These are phyloP conservation scores for Hygrocybe punicea DNA, from an alignment of 768 basidiomycete species.

Conservation along the genomic window DNA sequence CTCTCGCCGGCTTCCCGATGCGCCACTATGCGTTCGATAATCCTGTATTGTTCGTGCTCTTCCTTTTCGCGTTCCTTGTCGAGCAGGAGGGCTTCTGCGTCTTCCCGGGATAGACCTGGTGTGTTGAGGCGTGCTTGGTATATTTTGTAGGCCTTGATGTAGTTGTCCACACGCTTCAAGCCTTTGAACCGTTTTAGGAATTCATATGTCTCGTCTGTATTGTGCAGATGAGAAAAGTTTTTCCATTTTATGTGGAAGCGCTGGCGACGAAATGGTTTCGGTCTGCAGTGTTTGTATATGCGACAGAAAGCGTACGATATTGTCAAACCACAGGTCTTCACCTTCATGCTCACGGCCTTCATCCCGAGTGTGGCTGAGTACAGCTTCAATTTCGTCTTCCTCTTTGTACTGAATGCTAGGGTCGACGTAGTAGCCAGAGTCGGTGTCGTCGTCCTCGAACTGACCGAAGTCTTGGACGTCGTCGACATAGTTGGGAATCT, in stretches of 20 bases:
- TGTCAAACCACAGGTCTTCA: slow-evolving; percentile 82
- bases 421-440: slow-evolving; percentile 54
- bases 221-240: slow-evolving; percentile 94
- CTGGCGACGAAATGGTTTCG: slow-evolving; percentile 40
- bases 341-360: slow-evolving; percentile 73
- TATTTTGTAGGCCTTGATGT: slow-evolving; percentile 84
- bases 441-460: slow-evolving; percentile 58
- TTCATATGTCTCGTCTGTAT: slow-evolving; percentile 98
- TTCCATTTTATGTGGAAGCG: slow-evolving; percentile 99
- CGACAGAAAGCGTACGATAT: slow-evolving; percentile 57
- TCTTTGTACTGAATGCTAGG: slow-evolving; percentile 56
- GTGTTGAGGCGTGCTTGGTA: slow-evolving; percentile 66
- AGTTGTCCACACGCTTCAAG: slow-evolving; percentile 97
- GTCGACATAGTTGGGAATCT: slow-evolving; percentile 82
- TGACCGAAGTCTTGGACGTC: slow-evolving; percentile 78
- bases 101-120: slow-evolving; percentile 75
- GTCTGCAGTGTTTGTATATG: slow-evolving; percentile 8
- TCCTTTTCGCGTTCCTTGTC: slow-evolving; percentile 91
- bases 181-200: slow-evolving; percentile 95
- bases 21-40: slow-evolving; percentile 85
- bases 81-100: slow-evolving; percentile 81
- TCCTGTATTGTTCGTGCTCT: slow-evolving; percentile 85
- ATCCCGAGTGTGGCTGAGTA: slow-evolving; percentile 82
- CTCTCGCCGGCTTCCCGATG: slow-evolving; percentile 62
- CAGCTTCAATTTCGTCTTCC: slow-evolving; percentile 87